A percentile compares a stretch with the other conserved stretches of the same genome.
Conservation (phyloP, 1,139 yeast genomes). For the Meyerozyma elateridarum region DNA sequence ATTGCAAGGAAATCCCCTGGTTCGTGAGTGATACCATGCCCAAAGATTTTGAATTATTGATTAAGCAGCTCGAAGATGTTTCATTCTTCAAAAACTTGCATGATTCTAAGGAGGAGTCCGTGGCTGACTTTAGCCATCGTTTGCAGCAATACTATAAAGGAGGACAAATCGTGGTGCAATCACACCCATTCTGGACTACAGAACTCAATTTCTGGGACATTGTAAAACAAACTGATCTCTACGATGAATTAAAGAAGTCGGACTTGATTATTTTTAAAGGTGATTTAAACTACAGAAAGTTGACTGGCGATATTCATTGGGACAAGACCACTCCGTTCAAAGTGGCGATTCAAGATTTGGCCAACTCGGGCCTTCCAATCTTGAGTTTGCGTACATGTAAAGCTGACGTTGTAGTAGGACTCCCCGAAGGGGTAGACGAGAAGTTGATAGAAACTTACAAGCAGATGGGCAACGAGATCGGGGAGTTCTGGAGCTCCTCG, state of each 20-base stretch:
- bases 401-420: constrained; percentile 94
- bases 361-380: constrained; percentile 54
- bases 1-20: constrained; percentile 92
- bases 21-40: constrained; percentile 95
- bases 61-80: constrained; percentile 53
- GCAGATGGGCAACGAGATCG: constrained; percentile 53
- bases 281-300: constrained; percentile 89
- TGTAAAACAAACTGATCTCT: constrained; percentile 44
- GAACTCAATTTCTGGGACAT: constrained; percentile 69
- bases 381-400: constrained; percentile 87
- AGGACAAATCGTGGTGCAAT: constrained; percentile 53
- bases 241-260: constrained; percentile 47
- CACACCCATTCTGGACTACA: constrained; percentile 84
- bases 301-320: constrained; percentile 91
- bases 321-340: constrained; percentile 70
- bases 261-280: constrained; percentile 85
- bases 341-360: constrained; percentile 66
- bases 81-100: constrained; percentile 48
- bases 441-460: constrained; percentile 58
- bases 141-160: constrained; percentile 43
- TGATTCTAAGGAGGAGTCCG: constrained; percentile 20
- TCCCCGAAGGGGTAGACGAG: constrained; percentile 68
- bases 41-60: constrained; percentile 62
- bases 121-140: constrained; percentile 42
- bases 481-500: constrained; percentile 77